Evolutionary conservation across 306 rosid genomes (phyloP).

Genomic region (Corylus americana): DNA sequence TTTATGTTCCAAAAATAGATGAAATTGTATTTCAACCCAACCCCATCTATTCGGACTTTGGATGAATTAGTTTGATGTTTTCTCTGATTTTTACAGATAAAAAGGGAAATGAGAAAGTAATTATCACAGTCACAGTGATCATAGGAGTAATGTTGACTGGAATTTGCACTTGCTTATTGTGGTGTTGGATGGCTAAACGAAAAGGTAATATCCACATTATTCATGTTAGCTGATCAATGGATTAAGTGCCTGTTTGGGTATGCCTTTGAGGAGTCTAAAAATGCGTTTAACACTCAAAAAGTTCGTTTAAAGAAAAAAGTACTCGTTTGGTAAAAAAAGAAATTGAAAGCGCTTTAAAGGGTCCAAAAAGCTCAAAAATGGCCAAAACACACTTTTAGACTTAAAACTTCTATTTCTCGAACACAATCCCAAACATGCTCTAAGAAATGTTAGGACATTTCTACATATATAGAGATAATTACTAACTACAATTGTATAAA

Average conservation of each 20-base stretch:
- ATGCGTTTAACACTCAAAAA: too few species aligned
- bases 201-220: neutral
- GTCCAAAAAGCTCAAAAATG: too few species aligned
- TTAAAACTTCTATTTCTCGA: neutral
- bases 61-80: neutral
- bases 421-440: too few species aligned
- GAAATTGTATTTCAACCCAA: neutral
- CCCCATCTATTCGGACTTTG: neutral
- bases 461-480: neutral
- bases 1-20: neutral
- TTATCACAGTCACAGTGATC: neutral
- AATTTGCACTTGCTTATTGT: slow-evolving; percentile 2
- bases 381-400: too few species aligned
- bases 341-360: too few species aligned
- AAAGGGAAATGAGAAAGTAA: neutral
- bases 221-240: slow-evolving; percentile 14
- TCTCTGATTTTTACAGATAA: neutral
- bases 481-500: neutral
- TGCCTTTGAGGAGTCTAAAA: too few species aligned
- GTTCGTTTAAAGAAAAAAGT: too few species aligned
- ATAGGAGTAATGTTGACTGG: neutral
- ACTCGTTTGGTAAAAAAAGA: too few species aligned
- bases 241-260: too few species aligned
- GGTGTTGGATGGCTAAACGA: neutral
- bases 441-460: neutral